Evolutionary conservation across 345 rosid species (phyloP).

Genomic region (Conringia planisiliqua): DNA sequence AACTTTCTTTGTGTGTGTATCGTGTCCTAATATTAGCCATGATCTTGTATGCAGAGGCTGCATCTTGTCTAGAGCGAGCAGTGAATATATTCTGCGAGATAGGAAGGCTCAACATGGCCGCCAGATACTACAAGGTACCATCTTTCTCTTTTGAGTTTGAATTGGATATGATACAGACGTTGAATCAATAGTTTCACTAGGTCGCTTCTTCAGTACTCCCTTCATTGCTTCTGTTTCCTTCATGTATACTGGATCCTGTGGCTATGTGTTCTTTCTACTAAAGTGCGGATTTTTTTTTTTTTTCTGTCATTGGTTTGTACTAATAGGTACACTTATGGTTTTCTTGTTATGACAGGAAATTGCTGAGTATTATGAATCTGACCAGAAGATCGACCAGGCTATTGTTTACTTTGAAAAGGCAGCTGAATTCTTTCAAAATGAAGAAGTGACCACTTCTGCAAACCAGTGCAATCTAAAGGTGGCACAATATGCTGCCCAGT

Average conservation of each 20-base stretch:
- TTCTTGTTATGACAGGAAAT: slow-evolving; percentile 56
- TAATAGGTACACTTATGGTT: neutral
- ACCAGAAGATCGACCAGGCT: slow-evolving; percentile 59
- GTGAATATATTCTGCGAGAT: slow-evolving; percentile 80
- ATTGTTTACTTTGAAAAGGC: slow-evolving; percentile 69
- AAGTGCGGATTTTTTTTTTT: neutral
- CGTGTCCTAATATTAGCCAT: neutral
- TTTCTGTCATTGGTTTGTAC: neutral
- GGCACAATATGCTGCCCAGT: slow-evolving; percentile 89
- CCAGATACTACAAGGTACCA: slow-evolving; percentile 86
- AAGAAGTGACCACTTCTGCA: slow-evolving; percentile 89
- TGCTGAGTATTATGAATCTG: slow-evolving; percentile 73
- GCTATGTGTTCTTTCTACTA: neutral
- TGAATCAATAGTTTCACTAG: no score
- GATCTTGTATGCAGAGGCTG: slow-evolving; percentile 62
- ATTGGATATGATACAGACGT: neutral
- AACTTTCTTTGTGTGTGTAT: neutral
- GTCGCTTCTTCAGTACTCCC: no score
- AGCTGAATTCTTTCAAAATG: slow-evolving; percentile 75
- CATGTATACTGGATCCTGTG: neutral
- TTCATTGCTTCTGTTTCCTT: neutral
- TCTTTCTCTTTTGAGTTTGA: neutral
- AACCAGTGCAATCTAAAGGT: slow-evolving; percentile 98
- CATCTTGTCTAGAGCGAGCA: slow-evolving; percentile 84
- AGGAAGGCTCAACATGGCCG: slow-evolving; percentile 98